Evolutionary conservation across 805 yeast genomes (phyloP), one percentile per base, ranked within the genome.

Genomic region (Metschnikowia vanudenii): DNA sequence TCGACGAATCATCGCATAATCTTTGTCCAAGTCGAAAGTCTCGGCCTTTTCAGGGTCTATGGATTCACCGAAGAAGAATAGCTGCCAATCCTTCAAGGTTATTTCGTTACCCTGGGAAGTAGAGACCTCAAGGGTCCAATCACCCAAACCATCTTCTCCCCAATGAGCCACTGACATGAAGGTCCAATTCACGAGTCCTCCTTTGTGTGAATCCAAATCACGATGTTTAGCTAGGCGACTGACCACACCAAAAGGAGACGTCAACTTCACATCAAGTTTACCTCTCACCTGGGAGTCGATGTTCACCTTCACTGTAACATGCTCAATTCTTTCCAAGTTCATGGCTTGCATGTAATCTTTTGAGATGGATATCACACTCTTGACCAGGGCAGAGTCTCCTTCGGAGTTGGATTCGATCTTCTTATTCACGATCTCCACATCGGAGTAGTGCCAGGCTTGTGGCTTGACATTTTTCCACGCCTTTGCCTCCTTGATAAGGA

Each of bases 151-250:
- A 2, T 61, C 40, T 56, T 85, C 91, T 33, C 97, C 97, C 97
- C 98, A 94, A 63, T 94, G 98, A 1, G 96, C 97, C n/a, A 94
- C 98, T 10, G 92, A 79, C 88, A 91, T 88, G 61, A 94, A 94
- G 1, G 88, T 86, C 99, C 99, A 94, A 55, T 85, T 74, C 4
- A 62, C 56, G 53, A 88, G 85, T 0, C 96, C 96, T 1, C 62
- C 70, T 1, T 55, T 51, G 5, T 81, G 73, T 8, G 47, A 53
- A 64, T 94, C 99, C 16, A 66, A 54, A 6, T 67, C 67, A 56
- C 99, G 78, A 16, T 74, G 73, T 19, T 82, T 78, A 0, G 94
- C 97, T 50, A 94, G 73, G 37, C 81, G 78, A 16, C 96, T 88
- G 8, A 69, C 69, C 26, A 86, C 74, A 0, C 96, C 96, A 28